These are phyloP conservation scores for Vigna trinervia DNA, from an alignment of 306 rosid species.

Conservation along the genomic window DNA sequence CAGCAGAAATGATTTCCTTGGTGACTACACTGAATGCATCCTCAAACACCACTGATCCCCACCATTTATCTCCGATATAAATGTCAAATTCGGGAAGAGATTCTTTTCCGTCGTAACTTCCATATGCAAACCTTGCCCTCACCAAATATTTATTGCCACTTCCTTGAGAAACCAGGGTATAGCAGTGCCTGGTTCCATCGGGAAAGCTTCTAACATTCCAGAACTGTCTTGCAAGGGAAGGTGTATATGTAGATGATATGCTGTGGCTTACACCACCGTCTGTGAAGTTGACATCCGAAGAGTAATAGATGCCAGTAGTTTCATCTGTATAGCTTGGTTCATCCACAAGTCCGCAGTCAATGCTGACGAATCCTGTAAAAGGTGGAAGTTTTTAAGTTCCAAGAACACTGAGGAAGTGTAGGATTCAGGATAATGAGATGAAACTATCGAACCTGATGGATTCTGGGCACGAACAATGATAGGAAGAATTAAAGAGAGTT, in stretches of 20 bases:
- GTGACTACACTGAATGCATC: conserved; percentile 41
- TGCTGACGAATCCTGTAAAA: conserved; percentile 51
- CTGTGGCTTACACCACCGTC: conserved; percentile 38
- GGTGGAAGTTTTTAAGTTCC: not conserved
- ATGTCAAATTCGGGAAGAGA: conserved; percentile 51
- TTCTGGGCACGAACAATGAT: conserved; percentile 34
- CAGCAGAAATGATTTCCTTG: conserved; percentile 50
- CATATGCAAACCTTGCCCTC: conserved; percentile 51
- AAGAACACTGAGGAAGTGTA: not conserved
- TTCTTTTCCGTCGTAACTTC: conserved; percentile 48
- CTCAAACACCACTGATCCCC: conserved; percentile 45
- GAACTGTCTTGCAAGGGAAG: conserved; percentile 42
- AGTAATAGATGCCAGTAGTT: conserved; percentile 46
- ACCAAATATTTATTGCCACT: conserved; percentile 44
- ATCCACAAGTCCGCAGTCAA: conserved; percentile 52
- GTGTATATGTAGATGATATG: conserved; percentile 40
- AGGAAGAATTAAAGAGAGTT: conserved; percentile 25
- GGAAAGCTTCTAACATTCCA: conserved; percentile 58
- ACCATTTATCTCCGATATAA: conserved; percentile 48
- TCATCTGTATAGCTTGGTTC: conserved; percentile 52
- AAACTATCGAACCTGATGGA: conserved; percentile 44
- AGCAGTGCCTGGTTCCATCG: conserved; percentile 48
- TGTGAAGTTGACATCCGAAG: conserved; percentile 43
- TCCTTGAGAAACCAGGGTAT: conserved; percentile 45
- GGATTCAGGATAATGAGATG: conserved; percentile 15